These are phyloP conservation scores for Ceratocystis papillata DNA, from an alignment of 2,329 filamentous ascomycete genomes.

Conservation along the genomic window DNA sequence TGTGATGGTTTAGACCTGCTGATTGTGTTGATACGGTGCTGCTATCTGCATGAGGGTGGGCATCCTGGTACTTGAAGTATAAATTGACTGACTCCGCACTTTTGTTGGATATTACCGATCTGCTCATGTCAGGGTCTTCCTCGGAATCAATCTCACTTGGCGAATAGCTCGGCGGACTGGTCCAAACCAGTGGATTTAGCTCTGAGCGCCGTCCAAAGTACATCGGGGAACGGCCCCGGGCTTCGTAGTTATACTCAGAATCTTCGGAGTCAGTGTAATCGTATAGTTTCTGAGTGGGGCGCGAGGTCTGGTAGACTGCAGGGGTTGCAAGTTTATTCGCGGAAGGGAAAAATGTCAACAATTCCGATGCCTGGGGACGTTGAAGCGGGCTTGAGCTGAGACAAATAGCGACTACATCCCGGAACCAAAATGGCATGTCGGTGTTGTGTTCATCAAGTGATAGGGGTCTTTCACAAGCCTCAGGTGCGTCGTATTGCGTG, in stretches of 20 bases:
- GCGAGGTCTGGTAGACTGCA: slow-evolving; percentile 27
- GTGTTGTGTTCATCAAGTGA: slow-evolving; percentile 42
- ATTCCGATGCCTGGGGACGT: slow-evolving; percentile 59
- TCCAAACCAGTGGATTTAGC: slow-evolving; percentile 22
- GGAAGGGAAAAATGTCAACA: slow-evolving; percentile 58
- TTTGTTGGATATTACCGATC: not conserved
- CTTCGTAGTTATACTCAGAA: slow-evolving; percentile 21
- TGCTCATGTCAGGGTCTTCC: not conserved
- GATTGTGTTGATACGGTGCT: not conserved
- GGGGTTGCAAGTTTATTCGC: slow-evolving; percentile 21
- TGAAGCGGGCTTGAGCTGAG: slow-evolving; percentile 62
- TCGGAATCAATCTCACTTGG: slow-evolving; percentile 17
- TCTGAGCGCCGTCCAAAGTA: slow-evolving; percentile 21
- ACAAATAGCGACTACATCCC: slow-evolving; percentile 63
- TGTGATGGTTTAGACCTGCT: not conserved
- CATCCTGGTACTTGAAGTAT: slow-evolving; percentile 5
- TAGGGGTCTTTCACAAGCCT: slow-evolving; percentile 60
- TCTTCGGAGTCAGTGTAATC: slow-evolving; percentile 16
- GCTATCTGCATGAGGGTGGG: not conserved
- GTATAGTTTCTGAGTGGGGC: slow-evolving; percentile 23
- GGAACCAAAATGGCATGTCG: slow-evolving; percentile 69
- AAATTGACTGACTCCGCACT: not conserved
- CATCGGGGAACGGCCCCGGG: slow-evolving; percentile 22
- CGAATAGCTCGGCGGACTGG: slow-evolving; percentile 22
- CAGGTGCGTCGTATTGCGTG: slow-evolving; percentile 79